Evolutionary conservation across 345 rosid species (phyloP).

Genomic region (Stellera chamaejasme): DNA sequence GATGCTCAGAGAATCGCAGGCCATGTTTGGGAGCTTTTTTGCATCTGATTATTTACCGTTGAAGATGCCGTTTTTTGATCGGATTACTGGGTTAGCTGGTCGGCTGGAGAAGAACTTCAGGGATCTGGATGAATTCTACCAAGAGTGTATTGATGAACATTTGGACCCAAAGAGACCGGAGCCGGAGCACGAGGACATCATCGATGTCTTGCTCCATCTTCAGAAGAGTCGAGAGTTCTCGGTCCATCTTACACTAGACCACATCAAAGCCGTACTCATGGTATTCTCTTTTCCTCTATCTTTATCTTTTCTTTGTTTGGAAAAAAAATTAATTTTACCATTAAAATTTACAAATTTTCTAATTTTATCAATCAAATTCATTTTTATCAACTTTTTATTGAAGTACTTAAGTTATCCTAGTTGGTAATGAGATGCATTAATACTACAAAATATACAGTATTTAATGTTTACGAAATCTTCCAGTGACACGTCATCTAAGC

Average conservation of each 20-base stretch:
- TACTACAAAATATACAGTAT: no score
- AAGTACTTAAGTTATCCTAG: no score
- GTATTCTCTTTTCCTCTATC: neutral
- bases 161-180: constrained; percentile 28
- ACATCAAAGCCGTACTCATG: constrained; percentile 30
- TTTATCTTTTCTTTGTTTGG: no score
- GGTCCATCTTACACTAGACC: constrained; percentile 19
- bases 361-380: no score
- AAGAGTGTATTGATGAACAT: constrained; percentile 27
- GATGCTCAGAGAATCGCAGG: constrained; percentile 25
- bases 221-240: constrained; percentile 23
- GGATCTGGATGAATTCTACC: constrained; percentile 25
- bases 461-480: no score
- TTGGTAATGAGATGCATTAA: no score
- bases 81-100: constrained; percentile 19
- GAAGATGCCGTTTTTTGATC: constrained; percentile 24
- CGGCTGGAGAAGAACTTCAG: constrained; percentile 23
- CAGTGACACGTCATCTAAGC: no score
- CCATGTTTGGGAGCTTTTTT: constrained; percentile 22
- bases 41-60: constrained; percentile 32
- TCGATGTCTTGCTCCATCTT: constrained; percentile 22
- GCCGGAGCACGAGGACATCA: constrained; percentile 24
- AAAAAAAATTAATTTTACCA: no score
- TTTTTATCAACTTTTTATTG: no score
- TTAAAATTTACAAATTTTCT: no score